A percentile compares a stretch with the other conserved stretches of the same genome.
Conservation (phyloP, 208 protist species). For the Leishmania gerbilli region DNA sequence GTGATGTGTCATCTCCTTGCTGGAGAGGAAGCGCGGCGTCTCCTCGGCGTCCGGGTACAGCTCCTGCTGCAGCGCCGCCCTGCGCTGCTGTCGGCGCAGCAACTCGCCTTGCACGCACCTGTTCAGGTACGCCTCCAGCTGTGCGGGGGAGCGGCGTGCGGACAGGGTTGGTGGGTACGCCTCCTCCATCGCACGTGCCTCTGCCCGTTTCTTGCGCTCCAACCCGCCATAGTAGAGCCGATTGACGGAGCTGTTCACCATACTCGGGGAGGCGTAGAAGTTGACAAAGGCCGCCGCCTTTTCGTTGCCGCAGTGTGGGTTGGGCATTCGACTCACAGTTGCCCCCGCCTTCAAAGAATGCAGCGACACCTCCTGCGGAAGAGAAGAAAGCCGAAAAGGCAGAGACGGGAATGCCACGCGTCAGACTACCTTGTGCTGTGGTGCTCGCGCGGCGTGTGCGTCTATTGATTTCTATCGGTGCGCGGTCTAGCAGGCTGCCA, state of each 20-base stretch:
- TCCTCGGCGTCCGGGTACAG: constrained; percentile 46
- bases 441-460: background rate
- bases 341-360: background rate
- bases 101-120: constrained; percentile 64
- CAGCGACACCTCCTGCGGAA: background rate
- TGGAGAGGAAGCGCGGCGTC: constrained; percentile 24
- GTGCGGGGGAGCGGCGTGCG: constrained; percentile 47
- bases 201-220: constrained; percentile 42
- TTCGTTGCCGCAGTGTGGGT: constrained; percentile 69
- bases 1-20: constrained; percentile 45
- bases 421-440: background rate
- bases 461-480: background rate
- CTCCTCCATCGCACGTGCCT: constrained; percentile 44
- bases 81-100: constrained; percentile 70
- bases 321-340: constrained; percentile 44
- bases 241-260: constrained; percentile 72
- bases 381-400: background rate
- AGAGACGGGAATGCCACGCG: no score
- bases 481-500: background rate
- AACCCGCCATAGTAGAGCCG: constrained; percentile 68
- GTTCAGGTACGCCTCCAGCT: constrained; percentile 73
- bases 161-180: constrained; percentile 46
- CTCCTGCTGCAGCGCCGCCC: constrained; percentile 59
- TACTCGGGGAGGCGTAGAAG: constrained; percentile 74
- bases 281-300: constrained; percentile 70